Conservation (phyloP, 306 rosid genomes). For the Vigna reflexopilosa region DNA sequence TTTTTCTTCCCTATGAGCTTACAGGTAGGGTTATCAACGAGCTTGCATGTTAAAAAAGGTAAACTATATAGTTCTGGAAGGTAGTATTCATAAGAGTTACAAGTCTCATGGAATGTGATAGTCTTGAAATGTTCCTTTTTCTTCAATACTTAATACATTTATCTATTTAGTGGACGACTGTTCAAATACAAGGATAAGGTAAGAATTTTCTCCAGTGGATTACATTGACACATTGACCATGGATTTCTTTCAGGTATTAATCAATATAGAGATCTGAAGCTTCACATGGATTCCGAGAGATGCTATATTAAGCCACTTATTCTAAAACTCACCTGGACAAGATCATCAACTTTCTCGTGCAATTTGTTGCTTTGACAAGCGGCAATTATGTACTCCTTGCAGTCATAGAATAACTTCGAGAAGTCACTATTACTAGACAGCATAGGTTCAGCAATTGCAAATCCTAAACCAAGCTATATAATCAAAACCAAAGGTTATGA, state of each 20-base stretch:
- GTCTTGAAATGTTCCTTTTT: background rate
- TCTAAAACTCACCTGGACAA: constrained; percentile 71
- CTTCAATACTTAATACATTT: background rate
- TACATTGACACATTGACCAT: constrained; percentile 8
- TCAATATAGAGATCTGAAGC: background rate
- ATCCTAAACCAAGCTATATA: constrained; percentile 89
- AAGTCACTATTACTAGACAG: constrained; percentile 66
- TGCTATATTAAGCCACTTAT: constrained; percentile 20
- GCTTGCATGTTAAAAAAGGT: background rate
- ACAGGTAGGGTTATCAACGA: constrained; percentile 22
- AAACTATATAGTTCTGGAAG: constrained; percentile 8
- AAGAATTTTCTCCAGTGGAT: constrained; percentile 23
- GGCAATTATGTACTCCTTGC: constrained; percentile 79
- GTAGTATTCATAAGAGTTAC: background rate
- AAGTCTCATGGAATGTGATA: constrained; percentile 7
- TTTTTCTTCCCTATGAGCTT: constrained; percentile 14
- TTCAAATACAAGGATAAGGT: constrained; percentile 16
- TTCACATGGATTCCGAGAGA: background rate
- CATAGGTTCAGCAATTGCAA: constrained; percentile 72
- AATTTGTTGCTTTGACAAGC: constrained; percentile 64
- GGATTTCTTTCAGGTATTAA: constrained; percentile 29
- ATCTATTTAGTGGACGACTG: background rate
- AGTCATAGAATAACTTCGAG: constrained; percentile 82
- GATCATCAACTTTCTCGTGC: constrained; percentile 79
- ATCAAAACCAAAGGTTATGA: constrained; percentile 46